Evolutionary conservation across 2,329 filamentous ascomycete species (phyloP).

Genomic region (Neophaeococcomyces mojaviensis): DNA sequence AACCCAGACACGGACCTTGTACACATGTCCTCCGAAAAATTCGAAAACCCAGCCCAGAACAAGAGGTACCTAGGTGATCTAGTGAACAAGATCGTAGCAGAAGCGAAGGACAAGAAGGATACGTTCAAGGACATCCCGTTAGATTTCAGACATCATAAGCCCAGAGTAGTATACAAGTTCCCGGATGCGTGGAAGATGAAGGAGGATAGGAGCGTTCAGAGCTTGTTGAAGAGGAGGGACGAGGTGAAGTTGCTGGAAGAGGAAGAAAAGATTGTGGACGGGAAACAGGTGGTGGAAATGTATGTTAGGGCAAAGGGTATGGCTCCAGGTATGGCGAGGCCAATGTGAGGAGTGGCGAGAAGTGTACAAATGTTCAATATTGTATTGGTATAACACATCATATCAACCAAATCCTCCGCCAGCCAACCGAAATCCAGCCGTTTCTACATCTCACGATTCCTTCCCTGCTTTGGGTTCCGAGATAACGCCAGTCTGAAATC

Average conservation of each 20-base stretch:
- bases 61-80: slow-evolving; percentile 86
- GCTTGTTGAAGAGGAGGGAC: slow-evolving; percentile 57
- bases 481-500: too few species aligned
- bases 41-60: slow-evolving; percentile 85
- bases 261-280: slow-evolving; percentile 32
- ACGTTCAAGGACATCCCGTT: slow-evolving; percentile 84
- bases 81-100: slow-evolving; percentile 62
- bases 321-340: slow-evolving; percentile 6
- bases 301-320: slow-evolving; percentile 13
- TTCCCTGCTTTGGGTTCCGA: too few species aligned
- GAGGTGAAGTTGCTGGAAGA: slow-evolving; percentile 52
- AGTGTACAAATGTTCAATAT: neutral
- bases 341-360: slow-evolving; percentile 9
- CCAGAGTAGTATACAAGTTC: slow-evolving; percentile 61
- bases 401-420: too few species aligned
- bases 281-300: slow-evolving; percentile 15
- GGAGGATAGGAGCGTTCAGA: slow-evolving; percentile 50
- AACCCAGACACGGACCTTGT: slow-evolving; percentile 75
- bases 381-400: neutral
- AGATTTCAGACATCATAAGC: slow-evolving; percentile 75
- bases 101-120: slow-evolving; percentile 71
- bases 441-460: too few species aligned
- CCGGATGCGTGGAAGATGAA: slow-evolving; percentile 79
- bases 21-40: slow-evolving; percentile 86
- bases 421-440: too few species aligned